Base-by-base conservation (phyloP, 305 asterid species). In the Withania somnifera region DNA sequence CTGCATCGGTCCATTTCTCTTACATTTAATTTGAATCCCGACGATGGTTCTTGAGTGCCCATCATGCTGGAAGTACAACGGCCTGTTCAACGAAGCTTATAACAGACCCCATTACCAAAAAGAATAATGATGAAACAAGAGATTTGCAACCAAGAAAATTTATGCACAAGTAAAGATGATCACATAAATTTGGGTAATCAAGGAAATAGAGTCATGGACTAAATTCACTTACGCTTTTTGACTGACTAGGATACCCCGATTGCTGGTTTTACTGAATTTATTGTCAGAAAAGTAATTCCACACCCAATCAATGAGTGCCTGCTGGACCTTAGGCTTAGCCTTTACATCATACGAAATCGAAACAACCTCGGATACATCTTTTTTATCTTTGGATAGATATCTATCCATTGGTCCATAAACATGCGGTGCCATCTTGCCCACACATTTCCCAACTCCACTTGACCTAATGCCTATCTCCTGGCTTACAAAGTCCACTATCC, bases 31-130 rank as follows among this genome's bases (percentile, higher is more conserved):
- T 86, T 95, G 99, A 87, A 95, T 91, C 82, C 99, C 99, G 20
- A 95, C 90, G 22, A 95, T 92, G 83, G 97, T 95, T 91, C 99
- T 92, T 42, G 99, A 95, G 82, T 95, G 97, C 53, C 99, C 99
- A 78, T 95, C 93, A 81, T 93, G 97, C 88, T 95, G 99, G 88
- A 95, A 93, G 87, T 95, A 95, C 89, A 95, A 82, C 47, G 99
- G 99, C 88, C 99, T 95, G 90, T 78, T 75, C 77, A 78, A 54
- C 40, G 82, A 88, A 81, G 68, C 56, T 83, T 69, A 78, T 34
- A 77, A 51, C 77, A 80, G 80, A 85, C 79, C 45, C 38, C 57
- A 60, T 28, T 0, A 50, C 40, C 10, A 47, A 50, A 47, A 50
- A 75, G n/a, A 75, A 50, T 17, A 36, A 28, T 17, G 61, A 50